phyloP scores from a whole-genome alignment of 2,329 filamentous ascomycete genomes.

The Phaeosphaeriaceae sp. region DNA sequence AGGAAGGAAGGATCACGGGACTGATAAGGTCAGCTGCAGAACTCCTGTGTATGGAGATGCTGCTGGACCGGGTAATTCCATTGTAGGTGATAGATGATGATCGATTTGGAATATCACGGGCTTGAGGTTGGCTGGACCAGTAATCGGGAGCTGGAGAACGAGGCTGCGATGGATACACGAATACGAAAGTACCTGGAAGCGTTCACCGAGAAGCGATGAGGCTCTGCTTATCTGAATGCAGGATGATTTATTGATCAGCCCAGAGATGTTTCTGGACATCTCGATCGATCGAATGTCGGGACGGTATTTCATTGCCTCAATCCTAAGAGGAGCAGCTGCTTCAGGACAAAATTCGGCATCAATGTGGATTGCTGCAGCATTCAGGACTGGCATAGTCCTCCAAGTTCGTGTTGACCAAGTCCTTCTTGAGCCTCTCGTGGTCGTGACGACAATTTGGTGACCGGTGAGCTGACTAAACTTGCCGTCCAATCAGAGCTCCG shows the following conservation, averaged over 20 bases:
- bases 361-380: neutral
- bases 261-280: neutral
- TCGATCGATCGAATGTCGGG: neutral
- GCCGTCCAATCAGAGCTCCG: neutral
- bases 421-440: neutral
- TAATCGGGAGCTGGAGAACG: neutral
- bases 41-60: neutral
- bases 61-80: neutral
- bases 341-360: neutral
- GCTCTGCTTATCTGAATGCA: neutral
- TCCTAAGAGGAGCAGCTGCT: neutral
- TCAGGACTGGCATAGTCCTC: neutral
- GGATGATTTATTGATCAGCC: neutral
- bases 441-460: neutral
- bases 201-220: neutral
- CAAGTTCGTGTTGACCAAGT: neutral
- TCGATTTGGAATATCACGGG: neutral
- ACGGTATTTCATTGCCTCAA: neutral
- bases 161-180: neutral
- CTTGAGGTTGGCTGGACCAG: neutral
- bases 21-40: neutral
- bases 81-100: neutral
- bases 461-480: constrained; percentile 2
- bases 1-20: neutral
- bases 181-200: neutral